Evolutionary conservation across 129 eudicot genomes (phyloP).

Genomic region (Deinandra increscens): DNA sequence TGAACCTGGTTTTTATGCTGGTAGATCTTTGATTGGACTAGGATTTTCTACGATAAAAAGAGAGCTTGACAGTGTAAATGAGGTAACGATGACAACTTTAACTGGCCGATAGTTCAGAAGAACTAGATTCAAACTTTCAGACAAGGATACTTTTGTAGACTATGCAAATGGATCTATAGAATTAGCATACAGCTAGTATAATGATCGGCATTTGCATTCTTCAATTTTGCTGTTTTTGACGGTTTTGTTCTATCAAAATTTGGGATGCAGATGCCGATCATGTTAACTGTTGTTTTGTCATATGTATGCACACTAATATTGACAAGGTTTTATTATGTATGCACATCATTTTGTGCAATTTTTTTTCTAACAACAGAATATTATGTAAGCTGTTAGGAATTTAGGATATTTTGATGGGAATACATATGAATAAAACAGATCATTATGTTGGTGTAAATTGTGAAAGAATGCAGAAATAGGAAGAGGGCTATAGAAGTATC

Average conservation of each 20-base stretch:
- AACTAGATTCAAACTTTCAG: neutral
- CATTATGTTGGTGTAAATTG: neutral
- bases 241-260: neutral
- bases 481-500: neutral
- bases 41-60: conserved; percentile 35
- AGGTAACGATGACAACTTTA: conserved; percentile 37
- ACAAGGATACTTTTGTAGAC: conserved; percentile 28
- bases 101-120: conserved; percentile 30
- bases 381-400: no score
- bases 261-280: conserved; percentile 28
- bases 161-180: neutral
- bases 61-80: conserved; percentile 35
- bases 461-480: neutral
- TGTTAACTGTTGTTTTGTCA: conserved; percentile 12
- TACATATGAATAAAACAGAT: neutral
- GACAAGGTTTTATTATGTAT: neutral
- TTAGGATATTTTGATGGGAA: neutral
- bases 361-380: neutral
- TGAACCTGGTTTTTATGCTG: conserved; percentile 42
- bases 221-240: neutral
- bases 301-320: neutral
- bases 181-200: neutral
- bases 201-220: conserved; percentile 28
- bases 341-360: neutral
- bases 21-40: conserved; percentile 33